These are phyloP conservation scores for Kuraishia borneana DNA, from an alignment of 805 yeast genomes.

Conservation along the genomic window DNA sequence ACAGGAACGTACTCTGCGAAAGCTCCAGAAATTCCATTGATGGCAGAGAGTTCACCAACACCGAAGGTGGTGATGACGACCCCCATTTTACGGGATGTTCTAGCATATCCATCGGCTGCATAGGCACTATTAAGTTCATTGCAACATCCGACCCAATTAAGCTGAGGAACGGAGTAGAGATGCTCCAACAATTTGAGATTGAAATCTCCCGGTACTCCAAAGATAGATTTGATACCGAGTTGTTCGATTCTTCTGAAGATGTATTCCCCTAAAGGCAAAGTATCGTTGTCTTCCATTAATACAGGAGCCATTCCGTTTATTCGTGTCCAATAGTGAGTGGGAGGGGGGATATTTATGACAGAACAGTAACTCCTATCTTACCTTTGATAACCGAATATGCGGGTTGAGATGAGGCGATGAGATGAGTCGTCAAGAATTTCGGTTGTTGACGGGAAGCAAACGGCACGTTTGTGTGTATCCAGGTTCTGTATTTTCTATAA, in stretches of 20 bases:
- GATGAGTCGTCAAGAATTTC: too few species aligned
- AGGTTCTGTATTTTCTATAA: too few species aligned
- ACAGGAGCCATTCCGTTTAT: too few species aligned
- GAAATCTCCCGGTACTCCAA: conserved; percentile 56
- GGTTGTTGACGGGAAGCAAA: too few species aligned
- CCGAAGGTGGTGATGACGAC: conserved; percentile 37
- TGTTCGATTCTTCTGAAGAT: conserved; percentile 31
- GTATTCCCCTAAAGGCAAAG: conserved; percentile 34
- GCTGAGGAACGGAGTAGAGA: conserved; percentile 19
- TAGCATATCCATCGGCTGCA: conserved; percentile 37
- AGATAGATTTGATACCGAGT: conserved; percentile 30
- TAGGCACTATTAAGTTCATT: conserved; percentile 42
- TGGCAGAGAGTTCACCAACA: conserved; percentile 40
- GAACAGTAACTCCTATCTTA: too few species aligned
- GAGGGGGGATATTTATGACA: too few species aligned
- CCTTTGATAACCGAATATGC: too few species aligned
- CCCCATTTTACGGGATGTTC: conserved; percentile 21
- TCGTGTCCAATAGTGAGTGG: too few species aligned
- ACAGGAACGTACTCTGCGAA: conserved; percentile 35
- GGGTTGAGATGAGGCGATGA: too few species aligned
- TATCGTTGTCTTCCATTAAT: too few species aligned
- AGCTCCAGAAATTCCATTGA: conserved; percentile 38
- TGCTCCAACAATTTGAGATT: conserved; percentile 38
- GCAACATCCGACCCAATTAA: conserved; percentile 32
- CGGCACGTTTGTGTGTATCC: too few species aligned